phyloP scores from a whole-genome alignment of 805 yeast species.

The Hanseniaspora valbyensis region DNA sequence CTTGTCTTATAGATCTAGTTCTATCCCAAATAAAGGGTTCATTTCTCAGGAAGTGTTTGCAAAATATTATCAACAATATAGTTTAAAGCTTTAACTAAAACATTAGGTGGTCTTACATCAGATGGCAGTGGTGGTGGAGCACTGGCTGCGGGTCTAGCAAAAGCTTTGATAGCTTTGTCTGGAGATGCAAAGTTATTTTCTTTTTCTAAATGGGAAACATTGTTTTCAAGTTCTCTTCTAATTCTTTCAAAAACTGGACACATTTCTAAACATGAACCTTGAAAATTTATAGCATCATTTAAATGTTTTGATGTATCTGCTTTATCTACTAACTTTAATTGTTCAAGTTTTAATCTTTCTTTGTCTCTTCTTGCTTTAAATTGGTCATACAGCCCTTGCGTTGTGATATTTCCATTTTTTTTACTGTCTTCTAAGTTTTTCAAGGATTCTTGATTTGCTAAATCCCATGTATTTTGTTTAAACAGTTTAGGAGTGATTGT shows the following conservation, averaged over 20 bases:
- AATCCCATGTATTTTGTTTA: slow-evolving; percentile 55
- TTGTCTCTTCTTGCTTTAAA: slow-evolving; percentile 60
- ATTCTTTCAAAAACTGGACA: slow-evolving; percentile 90
- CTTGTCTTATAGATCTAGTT: slow-evolving; percentile 92
- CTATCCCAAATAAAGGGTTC: slow-evolving; percentile 95
- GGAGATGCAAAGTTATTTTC: slow-evolving; percentile 52
- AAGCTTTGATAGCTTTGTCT: slow-evolving; percentile 69
- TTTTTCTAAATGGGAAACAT: slow-evolving; percentile 67
- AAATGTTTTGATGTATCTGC: slow-evolving; percentile 72
- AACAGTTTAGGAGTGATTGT: slow-evolving; percentile 26
- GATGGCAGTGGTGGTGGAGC: slow-evolving; percentile 97
- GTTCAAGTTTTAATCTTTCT: slow-evolving; percentile 73
- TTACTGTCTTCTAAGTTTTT: slow-evolving; percentile 38
- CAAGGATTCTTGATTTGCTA: slow-evolving; percentile 57
- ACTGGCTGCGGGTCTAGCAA: slow-evolving; percentile 95
- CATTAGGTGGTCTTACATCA: slow-evolving; percentile 87
- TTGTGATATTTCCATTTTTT: slow-evolving; percentile 33
- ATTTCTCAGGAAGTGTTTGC: slow-evolving; percentile 60
- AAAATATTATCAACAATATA: slow-evolving; percentile 58
- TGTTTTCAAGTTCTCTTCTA: slow-evolving; percentile 75
- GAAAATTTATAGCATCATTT: slow-evolving; percentile 77
- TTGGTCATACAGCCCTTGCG: slow-evolving; percentile 63
- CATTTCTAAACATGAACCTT: slow-evolving; percentile 87
- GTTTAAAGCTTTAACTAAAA: slow-evolving; percentile 54
- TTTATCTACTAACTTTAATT: slow-evolving; percentile 70